Evolutionary conservation across 2,329 filamentous ascomycete species (phyloP), one percentile per base, ranked within the genome.

Genomic region (Penicillium sp.): DNA sequence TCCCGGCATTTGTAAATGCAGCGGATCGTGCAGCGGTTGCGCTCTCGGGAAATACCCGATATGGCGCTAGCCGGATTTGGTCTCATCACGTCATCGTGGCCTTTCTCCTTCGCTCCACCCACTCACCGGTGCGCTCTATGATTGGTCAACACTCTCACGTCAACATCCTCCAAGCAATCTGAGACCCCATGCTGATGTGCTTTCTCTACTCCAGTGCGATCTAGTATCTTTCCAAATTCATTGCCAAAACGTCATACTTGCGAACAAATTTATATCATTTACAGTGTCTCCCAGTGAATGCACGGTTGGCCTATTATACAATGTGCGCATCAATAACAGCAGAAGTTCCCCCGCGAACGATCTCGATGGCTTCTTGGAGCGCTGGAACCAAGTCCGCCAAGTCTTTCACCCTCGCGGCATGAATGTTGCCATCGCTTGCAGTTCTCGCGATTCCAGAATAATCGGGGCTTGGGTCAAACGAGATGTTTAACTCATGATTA

Each of bases 361-460:
- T 79, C 63, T 83, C 74, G 6, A 88, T 77, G 7, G 86, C 86
- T 62, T 84, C 76, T 1, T 79, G 79, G 46, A 88, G 66, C 45
- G 82, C 63, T 51, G 72, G 77, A 1, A 78, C 74, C 45, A 88
- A 64, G 36, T 88, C 81, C 4, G 78, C 76, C 1, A 80, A 80
- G 5, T 79, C 85, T 1, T 78, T 77, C 1, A 85, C 84, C 53
- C 80, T 76, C 6, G 77, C 83, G 3, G 84, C 83, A 82, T 84
- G 88, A 2, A 85, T 66, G 47, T 84, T 76, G 0, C 84, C 84
- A 8, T 85, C 85, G 0, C 81, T 79, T 0, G 86, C 85, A 5
- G 86, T 86, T 67, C 82, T 85, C 0, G 86, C 86, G 56, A 88
- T 88, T 0, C 86, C 86, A 0, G 84, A 75, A 64, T 88, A 88